Evolutionary conservation across 768 basidiomycete species (phyloP), one percentile per base, ranked within the genome.

Genomic region (Mrakia frigida): DNA sequence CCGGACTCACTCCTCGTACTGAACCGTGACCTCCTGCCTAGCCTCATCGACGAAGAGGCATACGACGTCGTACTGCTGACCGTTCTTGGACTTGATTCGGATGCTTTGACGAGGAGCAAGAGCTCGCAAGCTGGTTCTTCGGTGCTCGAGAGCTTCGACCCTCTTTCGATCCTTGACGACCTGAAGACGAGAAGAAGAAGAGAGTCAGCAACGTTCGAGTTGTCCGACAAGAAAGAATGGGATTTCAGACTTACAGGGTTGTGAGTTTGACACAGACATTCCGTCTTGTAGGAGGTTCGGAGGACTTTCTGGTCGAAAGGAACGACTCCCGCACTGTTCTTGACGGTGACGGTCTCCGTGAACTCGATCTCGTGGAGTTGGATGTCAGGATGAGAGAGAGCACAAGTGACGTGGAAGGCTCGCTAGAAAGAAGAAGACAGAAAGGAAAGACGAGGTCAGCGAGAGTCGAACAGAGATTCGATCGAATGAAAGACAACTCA

Each of bases 321-420:
- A 50, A 50, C 46, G 46, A 56, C 21, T 18, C 31, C 65, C 16
- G 21, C 37, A 33, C 65, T 39, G 37, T 73, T 63, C 25, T 77
- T 52, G 46, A 56, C 53, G n/a, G 56, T 67, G 1, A 61, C 69
- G 37, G 41, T 56, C 52, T 77, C 76, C 7, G 50, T 43, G 10
- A 25, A n/a, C 53, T 73, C 71, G 39, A 67, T 31, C 50, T 73
- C 76, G 11, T 35, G 67, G 6, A 77, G 70, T 7, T 71, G 28
- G 14, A 69, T 65, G 41, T 76, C 82, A 80, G n/a, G 80, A 78
- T 89, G 88, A 28, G 88, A 86, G 59, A 86, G 85, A 0, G 97
- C 96, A 82, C 97, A 99, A 4, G 90, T 90, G 39, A 97, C 91
- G 81, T 98, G 96, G 84, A 93, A 97, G 0, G 95, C 92, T 81